These are phyloP conservation scores for Lizonia empirigonia DNA, from an alignment of 2,329 filamentous ascomycete species.

Conservation along the genomic window DNA sequence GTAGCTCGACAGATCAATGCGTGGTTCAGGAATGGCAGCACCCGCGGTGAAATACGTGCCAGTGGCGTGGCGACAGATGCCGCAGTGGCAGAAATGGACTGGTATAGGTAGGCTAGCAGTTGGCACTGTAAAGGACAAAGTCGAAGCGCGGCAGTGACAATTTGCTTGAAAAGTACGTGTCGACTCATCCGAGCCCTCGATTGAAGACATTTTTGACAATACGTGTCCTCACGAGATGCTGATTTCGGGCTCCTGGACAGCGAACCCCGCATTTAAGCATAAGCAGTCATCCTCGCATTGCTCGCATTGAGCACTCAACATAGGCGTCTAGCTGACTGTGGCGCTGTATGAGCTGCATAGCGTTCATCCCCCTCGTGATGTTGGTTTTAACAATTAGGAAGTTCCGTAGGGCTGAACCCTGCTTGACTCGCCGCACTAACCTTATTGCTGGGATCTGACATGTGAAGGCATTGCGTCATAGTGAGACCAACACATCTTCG, in stretches of 20 bases:
- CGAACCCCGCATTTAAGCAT: slow-evolving; percentile 2
- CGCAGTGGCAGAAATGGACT: slow-evolving; percentile 59
- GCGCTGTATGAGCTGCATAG: background rate
- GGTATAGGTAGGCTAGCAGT: slow-evolving; percentile 45
- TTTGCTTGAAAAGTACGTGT: slow-evolving; percentile 9
- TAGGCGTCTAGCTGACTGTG: background rate
- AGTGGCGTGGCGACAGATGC: slow-evolving; percentile 55
- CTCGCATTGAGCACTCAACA: background rate
- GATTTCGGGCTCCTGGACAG: background rate
- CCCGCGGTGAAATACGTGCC: slow-evolving; percentile 56
- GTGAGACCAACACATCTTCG: background rate
- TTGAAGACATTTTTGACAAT: background rate
- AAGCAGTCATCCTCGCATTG: background rate
- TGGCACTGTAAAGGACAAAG: slow-evolving; percentile 44
- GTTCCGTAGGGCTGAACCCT: background rate
- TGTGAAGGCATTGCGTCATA: background rate
- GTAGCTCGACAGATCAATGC: background rate
- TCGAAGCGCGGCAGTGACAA: slow-evolving; percentile 27
- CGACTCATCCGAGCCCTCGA: background rate
- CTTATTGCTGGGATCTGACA: background rate
- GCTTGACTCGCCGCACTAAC: background rate
- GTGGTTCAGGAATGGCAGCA: slow-evolving; percentile 48
- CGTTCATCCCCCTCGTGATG: background rate
- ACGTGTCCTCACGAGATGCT: background rate
- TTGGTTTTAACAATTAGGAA: background rate